Percentiles rank a stretch among this genome's conserved stretches.
phyloP scores from a whole-genome alignment of 257 asterid genomes.

The Primulina tabacum region DNA sequence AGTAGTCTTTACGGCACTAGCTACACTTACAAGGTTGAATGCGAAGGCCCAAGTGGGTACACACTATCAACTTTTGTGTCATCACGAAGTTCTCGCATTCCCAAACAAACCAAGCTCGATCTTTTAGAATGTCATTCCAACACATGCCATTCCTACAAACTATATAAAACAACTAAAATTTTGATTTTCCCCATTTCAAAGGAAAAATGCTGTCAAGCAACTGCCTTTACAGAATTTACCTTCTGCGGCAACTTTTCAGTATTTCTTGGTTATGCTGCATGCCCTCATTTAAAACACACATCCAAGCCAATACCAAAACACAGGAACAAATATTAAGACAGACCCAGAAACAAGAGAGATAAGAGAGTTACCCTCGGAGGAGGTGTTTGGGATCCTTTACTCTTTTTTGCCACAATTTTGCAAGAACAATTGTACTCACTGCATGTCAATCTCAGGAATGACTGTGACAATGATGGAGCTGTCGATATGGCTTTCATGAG shows the following conservation, averaged over 20 bases:
- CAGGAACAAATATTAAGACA: neutral
- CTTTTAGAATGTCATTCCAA: no score
- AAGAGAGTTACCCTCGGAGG: slow-evolving; percentile 49
- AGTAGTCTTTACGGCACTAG: no score
- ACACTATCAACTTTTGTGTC: no score
- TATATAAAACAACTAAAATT: neutral
- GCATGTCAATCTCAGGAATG: slow-evolving; percentile 32
- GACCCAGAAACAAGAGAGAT: neutral
- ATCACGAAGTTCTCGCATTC: neutral
- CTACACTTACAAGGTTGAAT: no score
- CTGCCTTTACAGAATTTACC: neutral
- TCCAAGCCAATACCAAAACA: neutral
- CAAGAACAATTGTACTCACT: slow-evolving; percentile 36
- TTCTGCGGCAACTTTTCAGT: neutral
- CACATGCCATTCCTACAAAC: neutral
- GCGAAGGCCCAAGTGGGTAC: no score
- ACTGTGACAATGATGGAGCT: slow-evolving; percentile 18
- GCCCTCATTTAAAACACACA: neutral
- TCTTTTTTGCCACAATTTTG: slow-evolving; percentile 66
- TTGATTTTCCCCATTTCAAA: neutral
- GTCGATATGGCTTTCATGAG: slow-evolving; percentile 58
- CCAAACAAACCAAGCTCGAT: neutral
- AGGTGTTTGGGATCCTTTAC: slow-evolving; percentile 46
- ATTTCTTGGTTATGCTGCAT: neutral
- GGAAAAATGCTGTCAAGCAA: neutral